Conservation (phyloP, 192 early-diverging fungal species). For the Geranomyces michiganensis region DNA sequence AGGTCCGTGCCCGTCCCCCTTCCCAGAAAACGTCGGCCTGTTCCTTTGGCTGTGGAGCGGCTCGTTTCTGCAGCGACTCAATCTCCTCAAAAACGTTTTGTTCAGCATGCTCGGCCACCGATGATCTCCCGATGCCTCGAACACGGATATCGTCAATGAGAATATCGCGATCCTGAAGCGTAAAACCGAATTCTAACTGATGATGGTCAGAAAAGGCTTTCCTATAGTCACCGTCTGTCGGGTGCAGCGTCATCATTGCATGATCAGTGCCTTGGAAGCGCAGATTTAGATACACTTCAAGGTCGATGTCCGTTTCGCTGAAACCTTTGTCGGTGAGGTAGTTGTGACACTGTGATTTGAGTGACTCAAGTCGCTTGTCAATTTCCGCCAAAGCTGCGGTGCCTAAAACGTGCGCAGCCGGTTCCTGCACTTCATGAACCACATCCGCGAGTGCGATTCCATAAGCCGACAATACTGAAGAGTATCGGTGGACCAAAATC, state of each 20-base stretch:
- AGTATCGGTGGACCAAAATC: slow-evolving; percentile 86
- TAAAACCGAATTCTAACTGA: slow-evolving; percentile 94
- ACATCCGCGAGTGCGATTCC: slow-evolving; percentile 88
- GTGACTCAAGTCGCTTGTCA: slow-evolving; percentile 51
- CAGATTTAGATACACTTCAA: slow-evolving; percentile 80
- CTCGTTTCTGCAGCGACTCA: slow-evolving; percentile 21
- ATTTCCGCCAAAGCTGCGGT: slow-evolving; percentile 44
- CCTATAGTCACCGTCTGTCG: slow-evolving; percentile 55
- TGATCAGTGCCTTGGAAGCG: slow-evolving; percentile 94
- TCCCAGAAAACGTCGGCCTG: slow-evolving; percentile 76
- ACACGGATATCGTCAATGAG: slow-evolving; percentile 92
- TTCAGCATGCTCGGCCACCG: slow-evolving; percentile 24
- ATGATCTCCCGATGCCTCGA: slow-evolving; percentile 72
- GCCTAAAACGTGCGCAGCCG: slow-evolving; percentile 35
- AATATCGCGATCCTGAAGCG: slow-evolving; percentile 77
- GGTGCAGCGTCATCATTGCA: slow-evolving; percentile 84
- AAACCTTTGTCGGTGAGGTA: slow-evolving; percentile 78
- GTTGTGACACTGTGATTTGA: slow-evolving; percentile 49
- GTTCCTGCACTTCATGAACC: slow-evolving; percentile 89
- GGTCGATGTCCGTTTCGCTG: slow-evolving; percentile 47
- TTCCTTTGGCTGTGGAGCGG: slow-evolving; percentile 26
- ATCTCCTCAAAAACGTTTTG: slow-evolving; percentile 58
- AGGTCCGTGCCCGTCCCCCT: slow-evolving; percentile 67
- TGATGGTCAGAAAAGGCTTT: slow-evolving; percentile 74
- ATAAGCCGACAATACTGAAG: slow-evolving; percentile 92